Base-by-base conservation (phyloP, 257 asterid genomes). In the Salvia miltiorrhiza region DNA sequence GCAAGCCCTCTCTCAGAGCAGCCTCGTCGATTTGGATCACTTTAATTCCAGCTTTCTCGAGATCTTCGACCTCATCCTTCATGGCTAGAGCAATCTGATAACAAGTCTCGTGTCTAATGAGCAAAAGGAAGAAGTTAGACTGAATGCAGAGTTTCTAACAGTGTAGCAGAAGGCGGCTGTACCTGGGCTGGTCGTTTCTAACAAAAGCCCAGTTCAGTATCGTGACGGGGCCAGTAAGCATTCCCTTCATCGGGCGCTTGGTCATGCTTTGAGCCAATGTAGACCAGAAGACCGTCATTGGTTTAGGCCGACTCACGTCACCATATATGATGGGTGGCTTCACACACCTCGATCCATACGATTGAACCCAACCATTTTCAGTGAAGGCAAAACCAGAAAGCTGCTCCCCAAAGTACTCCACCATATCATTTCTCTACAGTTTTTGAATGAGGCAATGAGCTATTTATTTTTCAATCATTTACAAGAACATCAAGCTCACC, bases 211-310 rank as follows among this genome's bases (percentile, higher is more conserved):
- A 90, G 78, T 90, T 90, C 65, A 88, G 88, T 53, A 90, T 86
- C 64, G 97, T 90, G 40, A 88, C 96, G 17, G 97, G 97, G 78
- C 97, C 96, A 0, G 97, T 90, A 72, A 90, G 97, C 96, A 90
- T 90, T 66, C 96, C 97, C 80, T 90, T 90, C 92, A 90, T 86
- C 26, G 96, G 97, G 77, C 84, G 83, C 81, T 79, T 78, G 30
- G 96, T 86, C 96, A 90, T 85, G 88, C 92, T 81, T 67, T 88
- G 97, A 65, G 96, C 96, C 35, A 74, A 48, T 0, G 84, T 75
- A 53, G 96, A 90, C 97, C 97, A 90, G 78, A 83, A 88, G 78
- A 90, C 96, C 0, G 96, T 90, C 90, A 90, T 90, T 81, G 96
- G 64, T 30, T 82, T 86, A 20, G 96, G 97, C 71, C 97, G 96